phyloP scores from a whole-genome alignment of 2,329 filamentous ascomycete species.

The Scytalidium lignicola region DNA sequence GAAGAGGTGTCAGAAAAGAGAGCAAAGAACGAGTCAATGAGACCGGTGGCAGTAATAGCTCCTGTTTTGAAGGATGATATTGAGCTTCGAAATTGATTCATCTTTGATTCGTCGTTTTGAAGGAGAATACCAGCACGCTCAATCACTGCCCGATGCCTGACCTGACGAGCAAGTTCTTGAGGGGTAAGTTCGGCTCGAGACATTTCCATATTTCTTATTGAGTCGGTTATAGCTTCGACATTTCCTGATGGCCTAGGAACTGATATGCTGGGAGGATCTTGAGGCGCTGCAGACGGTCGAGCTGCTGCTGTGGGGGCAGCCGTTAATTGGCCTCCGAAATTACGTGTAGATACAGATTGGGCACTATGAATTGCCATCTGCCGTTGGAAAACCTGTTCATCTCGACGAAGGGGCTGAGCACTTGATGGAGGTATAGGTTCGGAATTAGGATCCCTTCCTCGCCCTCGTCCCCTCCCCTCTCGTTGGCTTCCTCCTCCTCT shows the following conservation, averaged over 20 bases:
- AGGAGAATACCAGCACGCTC: conserved; percentile 80
- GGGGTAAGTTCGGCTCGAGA: conserved; percentile 53
- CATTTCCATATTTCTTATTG: conserved; percentile 48
- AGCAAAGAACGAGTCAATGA: conserved; percentile 84
- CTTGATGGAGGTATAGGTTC: conserved; percentile 73
- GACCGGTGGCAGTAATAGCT: conserved; percentile 63
- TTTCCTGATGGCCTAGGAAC: conserved; percentile 14
- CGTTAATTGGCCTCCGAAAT: conserved; percentile 80
- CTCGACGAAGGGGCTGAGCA: conserved; percentile 74
- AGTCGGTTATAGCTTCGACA: conserved; percentile 15
- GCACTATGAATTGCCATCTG: conserved; percentile 88
- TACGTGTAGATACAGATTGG: conserved; percentile 72
- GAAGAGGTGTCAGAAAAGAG: conserved; percentile 76
- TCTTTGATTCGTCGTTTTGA: conserved; percentile 68
- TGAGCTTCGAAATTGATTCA: conserved; percentile 70
- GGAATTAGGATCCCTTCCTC: conserved; percentile 81
- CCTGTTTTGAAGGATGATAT: conserved; percentile 74
- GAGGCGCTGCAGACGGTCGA: conserved; percentile 5
- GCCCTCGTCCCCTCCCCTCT: conserved; percentile 42
- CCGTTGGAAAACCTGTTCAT: conserved; percentile 86
- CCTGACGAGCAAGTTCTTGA: conserved; percentile 73
- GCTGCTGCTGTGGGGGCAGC: conserved; percentile 40
- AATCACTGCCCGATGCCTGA: conserved; percentile 79
- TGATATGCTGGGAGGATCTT: conserved; percentile 9
- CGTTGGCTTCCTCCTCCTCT: conserved; percentile 42